Base-by-base conservation (phyloP, 352 stramenopile species). In the Pythium plurisporium region DNA sequence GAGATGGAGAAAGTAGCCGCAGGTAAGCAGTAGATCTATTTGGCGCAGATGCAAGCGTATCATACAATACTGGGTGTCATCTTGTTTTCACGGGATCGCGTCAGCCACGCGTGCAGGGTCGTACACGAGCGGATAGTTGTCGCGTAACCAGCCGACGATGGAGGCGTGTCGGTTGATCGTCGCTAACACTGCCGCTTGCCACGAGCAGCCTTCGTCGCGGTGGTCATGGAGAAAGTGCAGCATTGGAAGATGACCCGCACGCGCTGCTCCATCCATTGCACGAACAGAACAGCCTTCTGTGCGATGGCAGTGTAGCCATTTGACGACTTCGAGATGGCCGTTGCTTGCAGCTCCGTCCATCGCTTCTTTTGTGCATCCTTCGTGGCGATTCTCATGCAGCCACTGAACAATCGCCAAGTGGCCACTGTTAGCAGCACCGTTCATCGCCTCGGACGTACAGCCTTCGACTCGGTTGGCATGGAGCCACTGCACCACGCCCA, bases 401-500 rank as follows among this genome's bases (percentile, higher is more conserved):
- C 59, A 67, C 38, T 62, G 8, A 4, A 67, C 41, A 2, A 62
- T 36, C 11, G 29, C 22, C 20, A 67, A 22, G n/a, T 59, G 45
- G 4, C 59, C 59, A 17, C n/a, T 19, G 4, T 31, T 44, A 0
- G 59, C 59, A 5, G 59, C 59, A 23, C 46, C 37, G 40, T 62
- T 52, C 51, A 67, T 67, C 17, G 59, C 59, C 15, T 23, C 36
- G 8, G 31, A 20, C 10, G 59, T 62, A 38, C 59, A 67, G 9
- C 59, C 51, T 47, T 62, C 59, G 5, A 23, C 22, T 5, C 51
- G 51, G 23, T 67, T 51, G 3, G 27, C 26, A 20, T 67, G 59
- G 4, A 67, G 51, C 59, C 59, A 67, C 41, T 67, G 36, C 10
- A 65, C 34, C 1, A 65, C 45, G 0, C 57, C 34, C 25, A 62